Base-by-base conservation (phyloP, 2,329 filamentous ascomycete species). In the Chaetomium olivaceum region DNA sequence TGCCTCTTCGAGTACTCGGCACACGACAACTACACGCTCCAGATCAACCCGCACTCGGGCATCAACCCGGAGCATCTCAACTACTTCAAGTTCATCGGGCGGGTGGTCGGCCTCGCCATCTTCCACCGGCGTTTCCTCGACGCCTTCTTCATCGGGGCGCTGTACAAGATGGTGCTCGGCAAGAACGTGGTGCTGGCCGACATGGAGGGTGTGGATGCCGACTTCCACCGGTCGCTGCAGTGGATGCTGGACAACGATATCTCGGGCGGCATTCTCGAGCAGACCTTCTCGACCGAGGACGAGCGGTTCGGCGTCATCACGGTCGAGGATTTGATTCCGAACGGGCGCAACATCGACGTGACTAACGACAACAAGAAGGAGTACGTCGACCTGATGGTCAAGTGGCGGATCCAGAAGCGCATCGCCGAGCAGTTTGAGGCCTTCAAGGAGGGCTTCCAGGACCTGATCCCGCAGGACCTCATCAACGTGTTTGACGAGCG, bases 161-260 rank as follows among this genome's bases (percentile, higher is more conserved):
- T 99, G 75, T 99, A 99, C 86, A 99, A 99, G 85, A 99, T 99
- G 95, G 91, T 99, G 76, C 81, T 99, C 68, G 89, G 91, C 77
- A 99, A 98, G 85, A 89, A 92, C 73, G 95, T 99, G 33, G 83
- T 90, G 2, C 84, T 99, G 66, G 90, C 92, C 58, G 95, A 99
- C 76, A 99, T 99, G 95, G 95, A 99, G 80, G 95, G 95, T 80
- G 95, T 99, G 46, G 95, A 99, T 77, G 93, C 94, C 66, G 95
- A 98, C 78, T 96, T 98, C 82, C 94, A 99, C 79, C 89, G 94
- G 66, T 98, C 94, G 73, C 80, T 99, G 76, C 92, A 94, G 74
- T 99, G 95, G 95, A 97, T 95, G 81, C 82, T 99, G 81, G 94
- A 99, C 77, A 98, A 99, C 75, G 93, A 98, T 74, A 97, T 99